These are phyloP conservation scores for Arthrocladium fulminans DNA, from an alignment of 2,329 filamentous ascomycete species.

Conservation along the genomic window DNA sequence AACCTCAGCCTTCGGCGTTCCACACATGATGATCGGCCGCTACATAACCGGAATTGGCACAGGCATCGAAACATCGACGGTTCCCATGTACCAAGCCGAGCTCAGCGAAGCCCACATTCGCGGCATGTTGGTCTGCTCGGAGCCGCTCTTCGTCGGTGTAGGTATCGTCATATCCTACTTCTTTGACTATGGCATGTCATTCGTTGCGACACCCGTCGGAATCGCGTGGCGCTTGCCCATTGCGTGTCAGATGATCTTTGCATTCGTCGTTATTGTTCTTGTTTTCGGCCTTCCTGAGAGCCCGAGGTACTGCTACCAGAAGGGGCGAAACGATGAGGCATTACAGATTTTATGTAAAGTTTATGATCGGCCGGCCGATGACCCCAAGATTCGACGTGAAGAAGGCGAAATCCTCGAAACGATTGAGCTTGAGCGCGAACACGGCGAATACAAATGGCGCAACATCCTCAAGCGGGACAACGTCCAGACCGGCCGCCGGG, in stretches of 20 bases:
- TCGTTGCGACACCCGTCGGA: conserved; percentile 24
- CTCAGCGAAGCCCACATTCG: conserved; percentile 36
- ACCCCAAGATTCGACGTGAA: conserved; percentile 25
- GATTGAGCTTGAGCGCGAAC: conserved; percentile 29
- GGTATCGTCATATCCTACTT: conserved; percentile 33
- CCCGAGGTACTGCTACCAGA: conserved; percentile 29
- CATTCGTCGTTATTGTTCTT: conserved; percentile 24
- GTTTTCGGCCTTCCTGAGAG: conserved; percentile 38
- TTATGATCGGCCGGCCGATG: conserved; percentile 30
- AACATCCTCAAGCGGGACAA: conserved; percentile 37
- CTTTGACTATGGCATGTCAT: conserved; percentile 37
- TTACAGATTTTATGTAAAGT: conserved; percentile 27
- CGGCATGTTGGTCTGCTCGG: conserved; percentile 37
- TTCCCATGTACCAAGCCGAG: conserved; percentile 31
- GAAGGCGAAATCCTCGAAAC: conserved; percentile 16
- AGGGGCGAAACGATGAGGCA: conserved; percentile 26
- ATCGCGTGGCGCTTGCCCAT: conserved; percentile 27
- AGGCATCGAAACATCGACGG: conserved; percentile 36
- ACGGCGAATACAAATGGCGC: conserved; percentile 30
- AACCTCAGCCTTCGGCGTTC: conserved; percentile 26
- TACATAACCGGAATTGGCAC: conserved; percentile 45
- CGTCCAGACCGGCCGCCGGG: conserved; percentile 36
- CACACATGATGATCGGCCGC: conserved; percentile 36
- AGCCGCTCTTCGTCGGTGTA: conserved; percentile 32
- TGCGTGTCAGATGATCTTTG: conserved; percentile 28